Evolutionary conservation across 176 grass and related monocot genomes (phyloP).

Genomic region (Oryza glaberrima): DNA sequence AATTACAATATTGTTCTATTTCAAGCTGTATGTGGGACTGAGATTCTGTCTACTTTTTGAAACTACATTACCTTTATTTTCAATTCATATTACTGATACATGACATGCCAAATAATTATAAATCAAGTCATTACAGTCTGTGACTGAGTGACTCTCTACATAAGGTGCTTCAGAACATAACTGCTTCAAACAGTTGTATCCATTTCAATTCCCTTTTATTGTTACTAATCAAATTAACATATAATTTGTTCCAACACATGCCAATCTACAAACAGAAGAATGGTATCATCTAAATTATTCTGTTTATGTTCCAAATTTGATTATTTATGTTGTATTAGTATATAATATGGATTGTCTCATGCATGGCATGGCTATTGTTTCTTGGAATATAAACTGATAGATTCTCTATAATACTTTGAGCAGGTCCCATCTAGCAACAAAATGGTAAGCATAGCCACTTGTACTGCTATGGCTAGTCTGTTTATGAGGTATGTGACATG

Average conservation of each 20-base stretch:
- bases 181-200: neutral
- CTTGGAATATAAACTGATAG: neutral
- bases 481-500: conserved; percentile 21
- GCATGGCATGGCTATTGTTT: neutral
- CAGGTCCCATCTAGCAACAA: conserved; percentile 25
- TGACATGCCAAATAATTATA: neutral
- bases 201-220: neutral
- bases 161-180: neutral
- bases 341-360: neutral
- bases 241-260: neutral
- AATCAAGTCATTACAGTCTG: neutral
- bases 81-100: neutral
- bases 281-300: neutral
- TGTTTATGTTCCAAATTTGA: neutral
- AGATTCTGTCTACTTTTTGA: neutral
- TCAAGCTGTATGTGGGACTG: neutral
- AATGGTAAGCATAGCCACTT: conserved; percentile 22
- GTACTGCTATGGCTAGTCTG: conserved; percentile 12
- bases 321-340: neutral
- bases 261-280: neutral
- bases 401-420: neutral
- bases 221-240: neutral
- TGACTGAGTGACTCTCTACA: neutral
- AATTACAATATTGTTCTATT: neutral
- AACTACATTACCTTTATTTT: neutral